These are phyloP conservation scores for Boletus mariae DNA, from an alignment of 1,284 basidiomycete species.

Conservation along the genomic window DNA sequence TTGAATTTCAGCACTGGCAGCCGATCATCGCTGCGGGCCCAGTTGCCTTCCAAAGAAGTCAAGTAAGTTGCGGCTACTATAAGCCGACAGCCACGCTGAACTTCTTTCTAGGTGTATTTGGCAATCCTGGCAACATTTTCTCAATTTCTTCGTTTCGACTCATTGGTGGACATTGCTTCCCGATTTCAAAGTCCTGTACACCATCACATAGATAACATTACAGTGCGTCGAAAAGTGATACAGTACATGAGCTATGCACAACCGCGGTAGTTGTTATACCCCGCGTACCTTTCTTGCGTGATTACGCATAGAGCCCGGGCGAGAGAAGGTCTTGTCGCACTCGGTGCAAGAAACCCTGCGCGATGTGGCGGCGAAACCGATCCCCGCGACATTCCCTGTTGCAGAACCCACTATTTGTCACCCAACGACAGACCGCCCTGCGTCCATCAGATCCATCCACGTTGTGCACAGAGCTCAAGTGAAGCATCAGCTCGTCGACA, in stretches of 20 bases:
- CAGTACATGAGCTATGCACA: no score
- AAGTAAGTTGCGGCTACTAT: neutral
- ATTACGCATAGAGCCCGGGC: constrained; percentile 5
- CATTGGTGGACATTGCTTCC: no score
- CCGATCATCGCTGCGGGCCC: neutral
- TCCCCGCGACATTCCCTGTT: neutral
- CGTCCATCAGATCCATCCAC: neutral
- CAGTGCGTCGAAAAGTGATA: no score
- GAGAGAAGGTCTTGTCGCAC: constrained; percentile 1
- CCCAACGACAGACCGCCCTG: neutral
- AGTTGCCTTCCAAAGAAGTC: neutral
- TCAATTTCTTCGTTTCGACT: no score
- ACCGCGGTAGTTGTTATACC: neutral
- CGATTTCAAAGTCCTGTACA: no score
- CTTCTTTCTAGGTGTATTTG: no score
- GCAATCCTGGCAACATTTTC: no score
- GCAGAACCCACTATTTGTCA: neutral
- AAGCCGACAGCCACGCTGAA: no score
- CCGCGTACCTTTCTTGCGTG: constrained; percentile 5
- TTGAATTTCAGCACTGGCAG: neutral
- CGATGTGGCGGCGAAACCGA: neutral
- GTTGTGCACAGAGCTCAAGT: neutral
- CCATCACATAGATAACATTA: no score
- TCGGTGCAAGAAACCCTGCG: neutral
- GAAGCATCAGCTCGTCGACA: neutral